These are phyloP conservation scores for Trichoderma gracile DNA, from an alignment of 2,329 filamentous ascomycete genomes.

Conservation along the genomic window DNA sequence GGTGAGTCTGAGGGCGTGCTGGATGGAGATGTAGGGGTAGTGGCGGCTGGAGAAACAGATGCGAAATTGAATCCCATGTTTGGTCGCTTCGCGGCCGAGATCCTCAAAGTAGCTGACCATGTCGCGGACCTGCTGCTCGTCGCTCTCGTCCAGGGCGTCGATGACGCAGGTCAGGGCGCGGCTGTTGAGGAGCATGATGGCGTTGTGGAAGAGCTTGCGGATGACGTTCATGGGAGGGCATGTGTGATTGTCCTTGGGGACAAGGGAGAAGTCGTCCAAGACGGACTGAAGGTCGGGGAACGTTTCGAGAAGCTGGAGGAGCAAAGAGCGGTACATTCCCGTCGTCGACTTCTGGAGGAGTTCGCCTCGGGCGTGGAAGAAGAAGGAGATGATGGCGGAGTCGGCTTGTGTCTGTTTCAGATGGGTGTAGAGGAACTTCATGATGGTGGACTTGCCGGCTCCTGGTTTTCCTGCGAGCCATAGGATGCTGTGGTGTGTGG, in stretches of 20 bases:
- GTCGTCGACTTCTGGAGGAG: constrained; percentile 45
- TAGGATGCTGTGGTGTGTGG: constrained; percentile 23
- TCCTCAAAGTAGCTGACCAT: constrained; percentile 47
- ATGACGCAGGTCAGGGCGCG: constrained; percentile 32
- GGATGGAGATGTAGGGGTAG: constrained; percentile 46
- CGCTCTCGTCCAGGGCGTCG: constrained; percentile 51
- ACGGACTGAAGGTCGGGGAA: constrained; percentile 30
- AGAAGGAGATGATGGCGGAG: constrained; percentile 39
- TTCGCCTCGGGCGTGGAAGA: constrained; percentile 52
- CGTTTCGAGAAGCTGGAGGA: constrained; percentile 44
- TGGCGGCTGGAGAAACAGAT: constrained; percentile 51
- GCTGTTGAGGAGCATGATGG: neutral
- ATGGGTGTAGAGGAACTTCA: constrained; percentile 20
- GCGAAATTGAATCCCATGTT: constrained; percentile 28
- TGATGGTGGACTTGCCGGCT: constrained; percentile 25
- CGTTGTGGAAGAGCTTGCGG: neutral
- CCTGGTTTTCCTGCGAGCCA: constrained; percentile 27
- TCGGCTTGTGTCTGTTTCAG: neutral
- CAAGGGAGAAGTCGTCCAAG: neutral
- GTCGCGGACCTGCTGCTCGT: constrained; percentile 42
- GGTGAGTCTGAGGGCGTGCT: constrained; percentile 31
- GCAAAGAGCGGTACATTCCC: constrained; percentile 53
- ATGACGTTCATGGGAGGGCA: neutral
- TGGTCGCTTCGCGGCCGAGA: constrained; percentile 35
- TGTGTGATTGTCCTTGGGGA: too few species aligned